phyloP scores from a whole-genome alignment of 2,329 filamentous ascomycete genomes.

The Lachnellula cervina region DNA sequence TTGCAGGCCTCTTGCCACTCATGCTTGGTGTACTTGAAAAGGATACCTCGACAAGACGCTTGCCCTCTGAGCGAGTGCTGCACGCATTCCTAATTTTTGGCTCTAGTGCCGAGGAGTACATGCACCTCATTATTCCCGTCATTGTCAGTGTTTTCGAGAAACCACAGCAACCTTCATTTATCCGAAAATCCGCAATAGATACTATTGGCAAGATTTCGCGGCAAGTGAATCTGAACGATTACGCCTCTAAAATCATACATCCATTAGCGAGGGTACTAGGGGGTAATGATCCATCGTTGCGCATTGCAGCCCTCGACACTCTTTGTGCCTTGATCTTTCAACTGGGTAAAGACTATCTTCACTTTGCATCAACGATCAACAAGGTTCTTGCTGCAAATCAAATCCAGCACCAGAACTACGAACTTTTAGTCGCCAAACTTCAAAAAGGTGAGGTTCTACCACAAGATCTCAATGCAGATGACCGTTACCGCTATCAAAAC shows the following conservation, averaged over 20 bases:
- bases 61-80: constrained; percentile 81
- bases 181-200: constrained; percentile 87
- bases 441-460: constrained; percentile 94
- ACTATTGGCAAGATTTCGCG: constrained; percentile 90
- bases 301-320: constrained; percentile 83
- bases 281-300: constrained; percentile 65
- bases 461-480: constrained; percentile 85
- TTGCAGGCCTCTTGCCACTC: constrained; percentile 80
- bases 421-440: constrained; percentile 84
- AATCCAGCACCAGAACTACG: constrained; percentile 86
- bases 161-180: constrained; percentile 69
- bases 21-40: constrained; percentile 94
- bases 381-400: constrained; percentile 76
- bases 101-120: constrained; percentile 93
- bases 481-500: constrained; percentile 69
- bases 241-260: constrained; percentile 93
- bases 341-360: constrained; percentile 88
- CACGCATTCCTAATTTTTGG: constrained; percentile 96
- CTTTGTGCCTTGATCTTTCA: constrained; percentile 94
- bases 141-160: constrained; percentile 94
- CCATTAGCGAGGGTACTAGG: constrained; percentile 79
- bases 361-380: constrained; percentile 90
- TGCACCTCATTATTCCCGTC: constrained; percentile 96
- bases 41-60: constrained; percentile 69
- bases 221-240: constrained; percentile 96